phyloP scores from a whole-genome alignment of 1,139 yeast genomes.

The Diutina rugosa region DNA sequence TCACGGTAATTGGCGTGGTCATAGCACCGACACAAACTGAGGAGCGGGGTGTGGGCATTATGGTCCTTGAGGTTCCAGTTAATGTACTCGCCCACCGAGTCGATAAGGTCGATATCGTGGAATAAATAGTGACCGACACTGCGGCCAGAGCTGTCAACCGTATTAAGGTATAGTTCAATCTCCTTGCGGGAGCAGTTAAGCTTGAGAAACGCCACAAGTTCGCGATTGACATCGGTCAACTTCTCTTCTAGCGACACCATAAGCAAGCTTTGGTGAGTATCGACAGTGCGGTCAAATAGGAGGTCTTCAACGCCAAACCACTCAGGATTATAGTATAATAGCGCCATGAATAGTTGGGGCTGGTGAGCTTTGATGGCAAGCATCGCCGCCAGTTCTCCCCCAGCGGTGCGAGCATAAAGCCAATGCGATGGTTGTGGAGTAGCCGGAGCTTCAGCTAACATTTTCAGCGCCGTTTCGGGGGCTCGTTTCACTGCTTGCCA shows the following conservation, averaged over 20 bases:
- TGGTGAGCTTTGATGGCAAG: slow-evolving; percentile 35
- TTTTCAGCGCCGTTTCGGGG: neutral
- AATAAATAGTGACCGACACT: slow-evolving; percentile 66
- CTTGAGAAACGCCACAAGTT: slow-evolving; percentile 33
- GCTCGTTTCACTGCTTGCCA: slow-evolving; percentile 32
- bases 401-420: neutral
- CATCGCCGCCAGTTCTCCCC: neutral
- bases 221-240: slow-evolving; percentile 31
- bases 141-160: slow-evolving; percentile 38
- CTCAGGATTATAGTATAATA: slow-evolving; percentile 29
- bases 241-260: slow-evolving; percentile 49
- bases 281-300: slow-evolving; percentile 44
- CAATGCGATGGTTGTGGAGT: neutral
- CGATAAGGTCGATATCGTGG: slow-evolving; percentile 41
- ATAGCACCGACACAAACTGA: slow-evolving; percentile 66
- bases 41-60: slow-evolving; percentile 69
- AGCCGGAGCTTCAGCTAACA: neutral
- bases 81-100: slow-evolving; percentile 40
- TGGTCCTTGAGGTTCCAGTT: slow-evolving; percentile 64
- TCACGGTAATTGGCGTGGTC: slow-evolving; percentile 55
- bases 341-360: slow-evolving; percentile 27
- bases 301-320: slow-evolving; percentile 57
- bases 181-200: slow-evolving; percentile 31
- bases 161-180: slow-evolving; percentile 35
- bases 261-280: slow-evolving; percentile 39